phyloP scores from a whole-genome alignment of 352 stramenopile genomes.

The Phytophthora boehmeriae region DNA sequence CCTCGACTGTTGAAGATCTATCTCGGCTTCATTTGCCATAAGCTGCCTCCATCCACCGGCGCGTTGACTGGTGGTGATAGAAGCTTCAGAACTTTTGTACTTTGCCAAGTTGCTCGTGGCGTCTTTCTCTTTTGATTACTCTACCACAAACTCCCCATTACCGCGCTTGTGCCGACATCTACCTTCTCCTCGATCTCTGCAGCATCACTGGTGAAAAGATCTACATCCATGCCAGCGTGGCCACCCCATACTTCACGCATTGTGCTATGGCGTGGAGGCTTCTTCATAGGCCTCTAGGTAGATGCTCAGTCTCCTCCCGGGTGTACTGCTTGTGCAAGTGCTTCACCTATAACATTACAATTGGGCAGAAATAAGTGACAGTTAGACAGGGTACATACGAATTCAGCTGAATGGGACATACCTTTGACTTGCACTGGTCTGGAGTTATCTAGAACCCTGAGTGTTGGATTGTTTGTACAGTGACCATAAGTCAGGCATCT shows the following conservation, averaged over 20 bases:
- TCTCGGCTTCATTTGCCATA: constrained; percentile 2
- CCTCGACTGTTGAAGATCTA: not conserved
- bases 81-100: no score
- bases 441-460: not conserved
- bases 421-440: constrained; percentile 10
- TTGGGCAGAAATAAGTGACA: not conserved
- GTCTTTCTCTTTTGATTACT: not conserved
- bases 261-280: not conserved
- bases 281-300: not conserved
- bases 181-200: not conserved
- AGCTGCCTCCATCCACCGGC: not conserved
- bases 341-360: constrained; percentile 3
- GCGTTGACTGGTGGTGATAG: no score
- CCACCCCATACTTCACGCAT: constrained; percentile 3
- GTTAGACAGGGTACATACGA: not conserved
- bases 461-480: not conserved
- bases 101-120: no score
- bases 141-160: not conserved
- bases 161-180: not conserved
- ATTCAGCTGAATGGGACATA: not conserved
- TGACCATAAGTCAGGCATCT: not conserved
- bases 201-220: constrained; percentile 1
- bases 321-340: constrained; percentile 10
- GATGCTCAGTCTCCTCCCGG: constrained; percentile 2
- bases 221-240: not conserved